Base-by-base conservation (phyloP, 2,329 filamentous ascomycete species). In the Tolypocladium tropicale region DNA sequence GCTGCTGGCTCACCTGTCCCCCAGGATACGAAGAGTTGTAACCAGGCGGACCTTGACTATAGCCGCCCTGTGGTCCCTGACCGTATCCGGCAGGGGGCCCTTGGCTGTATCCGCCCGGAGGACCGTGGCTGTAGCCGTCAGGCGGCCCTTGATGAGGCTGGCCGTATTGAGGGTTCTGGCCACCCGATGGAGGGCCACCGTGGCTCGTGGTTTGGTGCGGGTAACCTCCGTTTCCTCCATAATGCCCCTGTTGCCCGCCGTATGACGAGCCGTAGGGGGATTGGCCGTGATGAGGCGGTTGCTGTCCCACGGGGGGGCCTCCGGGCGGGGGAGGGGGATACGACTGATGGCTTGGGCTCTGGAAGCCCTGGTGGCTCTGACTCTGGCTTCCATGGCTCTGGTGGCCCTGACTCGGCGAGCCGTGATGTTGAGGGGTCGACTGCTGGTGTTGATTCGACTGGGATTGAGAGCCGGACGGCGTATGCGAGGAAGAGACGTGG, bases 21-120 rank as follows among this genome's bases (percentile, higher is more conserved):
- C 62, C 61, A 11, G 59, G 58, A 52, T 68, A 69, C 11, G 65
- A 66, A 28, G 63, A 55, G 54, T 64, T 69, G 46, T 70, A 71
- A 41, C 66, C 59, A 12, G 54, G 28, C 55, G 12, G 60, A 32
- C 28, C 39, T n/a, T 59, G 55, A 50, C 51, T 52, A n/a, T 60
- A 60, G 36, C 32, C 52, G 33, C 49, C 33, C 6, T 53, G n/a
- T 6, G 32, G 53, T 2, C 57, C 59, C 30, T 63, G 58, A 11
- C 51, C 48, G 32, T 59, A 55, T 14, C 52, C 53, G 12, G 56
- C 55, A 2, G 52, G 21, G 56, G 10, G 60, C 36, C 34, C 49
- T 49, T 59, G 57, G 52, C 49, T 52, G 53, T 61, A 56, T 25
- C 55, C 52, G 18, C 58, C 53, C 14, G 55, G 28, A 56, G 14